These are phyloP conservation scores for Bryum argenteum DNA, from an alignment of 225 moss, liverwort and hornwort genomes.

Conservation along the genomic window DNA sequence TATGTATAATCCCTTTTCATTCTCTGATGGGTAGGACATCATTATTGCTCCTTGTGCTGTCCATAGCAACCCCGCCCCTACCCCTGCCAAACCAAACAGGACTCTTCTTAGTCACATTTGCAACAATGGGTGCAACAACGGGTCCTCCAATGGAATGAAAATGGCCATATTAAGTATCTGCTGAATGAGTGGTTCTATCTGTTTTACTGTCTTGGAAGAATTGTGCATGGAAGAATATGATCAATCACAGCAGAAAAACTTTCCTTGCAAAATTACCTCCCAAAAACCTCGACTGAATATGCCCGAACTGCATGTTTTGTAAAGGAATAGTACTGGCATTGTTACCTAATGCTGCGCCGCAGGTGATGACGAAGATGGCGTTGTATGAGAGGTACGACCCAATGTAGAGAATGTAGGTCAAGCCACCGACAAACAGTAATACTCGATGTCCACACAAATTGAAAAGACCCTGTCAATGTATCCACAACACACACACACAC, in stretches of 20 bases:
- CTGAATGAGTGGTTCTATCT: too few relatives aligned
- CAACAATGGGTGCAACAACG: too few relatives aligned
- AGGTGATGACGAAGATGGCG: conserved; percentile 63
- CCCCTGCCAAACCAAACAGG: conserved; percentile 48
- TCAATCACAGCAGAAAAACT: too few relatives aligned
- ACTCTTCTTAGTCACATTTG: too few relatives aligned
- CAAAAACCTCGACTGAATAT: too few relatives aligned
- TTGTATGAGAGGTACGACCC: conserved; percentile 86
- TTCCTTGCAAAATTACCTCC: too few relatives aligned
- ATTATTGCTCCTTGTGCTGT: conserved; percentile 87
- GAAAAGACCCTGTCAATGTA: conserved; percentile 49
- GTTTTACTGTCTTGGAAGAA: too few relatives aligned
- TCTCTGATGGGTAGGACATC: conserved; percentile 87
- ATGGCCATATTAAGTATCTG: too few relatives aligned
- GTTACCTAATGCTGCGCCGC: conserved; percentile 59
- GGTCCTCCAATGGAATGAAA: too few relatives aligned
- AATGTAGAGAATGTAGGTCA: conserved; percentile 79
- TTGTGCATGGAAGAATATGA: too few relatives aligned
- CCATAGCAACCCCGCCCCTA: conserved; percentile 87
- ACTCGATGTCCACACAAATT: conserved; percentile 73
- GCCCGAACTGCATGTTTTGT: too few relatives aligned
- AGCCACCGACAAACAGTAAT: conserved; percentile 64
- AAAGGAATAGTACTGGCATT: too few relatives aligned
- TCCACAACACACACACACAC: not conserved
- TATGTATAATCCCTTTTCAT: conserved; percentile 71